Percentiles rank a stretch among this genome's conserved stretches.
Evolutionary conservation across 1,284 basidiomycete genomes (phyloP).

Genomic region (Heliocybe sulcata): DNA sequence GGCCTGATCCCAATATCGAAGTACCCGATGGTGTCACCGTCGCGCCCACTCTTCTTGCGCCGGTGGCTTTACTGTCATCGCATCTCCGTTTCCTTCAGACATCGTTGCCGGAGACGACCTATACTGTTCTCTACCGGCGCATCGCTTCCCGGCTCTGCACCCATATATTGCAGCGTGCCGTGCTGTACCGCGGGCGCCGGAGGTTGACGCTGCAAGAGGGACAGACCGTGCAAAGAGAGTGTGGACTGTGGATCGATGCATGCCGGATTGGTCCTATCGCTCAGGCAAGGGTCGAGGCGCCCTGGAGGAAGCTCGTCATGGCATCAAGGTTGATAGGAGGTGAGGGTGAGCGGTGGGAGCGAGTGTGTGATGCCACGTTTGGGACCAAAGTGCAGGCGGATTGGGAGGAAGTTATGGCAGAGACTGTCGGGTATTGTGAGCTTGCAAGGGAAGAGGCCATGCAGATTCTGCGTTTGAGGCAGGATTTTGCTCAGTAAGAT

Average conservation of each 20-base stretch:
- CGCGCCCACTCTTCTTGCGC: slow-evolving; percentile 60
- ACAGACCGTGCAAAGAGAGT: slow-evolving; percentile 54
- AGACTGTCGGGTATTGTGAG: slow-evolving; percentile 40
- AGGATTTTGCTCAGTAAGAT: slow-evolving; percentile 21
- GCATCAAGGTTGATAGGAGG: slow-evolving; percentile 59
- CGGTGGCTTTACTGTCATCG: slow-evolving; percentile 67
- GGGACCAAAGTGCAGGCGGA: slow-evolving; percentile 28
- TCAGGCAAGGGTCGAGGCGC: slow-evolving; percentile 32
- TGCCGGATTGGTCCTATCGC: slow-evolving; percentile 39
- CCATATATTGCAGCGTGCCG: slow-evolving; percentile 76
- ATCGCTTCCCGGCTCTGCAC: slow-evolving; percentile 59
- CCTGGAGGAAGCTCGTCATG: slow-evolving; percentile 68
- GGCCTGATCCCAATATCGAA: slow-evolving; percentile 12
- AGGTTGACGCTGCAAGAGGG: slow-evolving; percentile 49
- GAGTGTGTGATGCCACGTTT: slow-evolving; percentile 36
- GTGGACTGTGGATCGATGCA: slow-evolving; percentile 74
- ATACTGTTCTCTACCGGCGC: slow-evolving; percentile 62
- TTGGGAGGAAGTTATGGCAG: slow-evolving; percentile 32
- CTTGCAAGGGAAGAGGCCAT: slow-evolving; percentile 46
- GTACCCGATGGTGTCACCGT: slow-evolving; percentile 40
- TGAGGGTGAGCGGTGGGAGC: slow-evolving; percentile 42
- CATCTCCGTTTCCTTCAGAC: slow-evolving; percentile 60
- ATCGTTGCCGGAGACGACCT: slow-evolving; percentile 47
- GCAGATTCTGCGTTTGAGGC: slow-evolving; percentile 39
- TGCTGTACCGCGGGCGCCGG: slow-evolving; percentile 67